Conservation (phyloP, 2,329 filamentous ascomycete species). For the Gremmenia infestans region DNA sequence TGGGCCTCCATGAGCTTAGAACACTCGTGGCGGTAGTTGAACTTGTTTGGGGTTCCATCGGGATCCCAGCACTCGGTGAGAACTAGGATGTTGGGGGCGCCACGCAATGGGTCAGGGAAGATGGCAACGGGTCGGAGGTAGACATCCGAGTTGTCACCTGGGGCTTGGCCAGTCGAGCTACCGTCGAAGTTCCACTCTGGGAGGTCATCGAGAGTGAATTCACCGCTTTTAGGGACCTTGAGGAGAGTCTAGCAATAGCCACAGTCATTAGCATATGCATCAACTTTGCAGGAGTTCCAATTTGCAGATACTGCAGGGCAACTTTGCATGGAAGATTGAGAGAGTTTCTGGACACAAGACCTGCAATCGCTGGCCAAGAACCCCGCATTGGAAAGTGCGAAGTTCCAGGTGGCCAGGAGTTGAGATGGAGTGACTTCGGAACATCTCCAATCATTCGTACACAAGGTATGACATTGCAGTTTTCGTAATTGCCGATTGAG, state of each 20-base stretch:
- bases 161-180: slow-evolving; percentile 87
- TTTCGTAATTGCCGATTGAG: background rate
- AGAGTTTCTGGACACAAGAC: background rate
- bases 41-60: slow-evolving; percentile 95
- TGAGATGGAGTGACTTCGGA: too few relatives aligned
- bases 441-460: background rate
- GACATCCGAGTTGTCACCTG: slow-evolving; percentile 94
- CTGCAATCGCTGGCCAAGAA: background rate
- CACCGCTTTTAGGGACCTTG: slow-evolving; percentile 45
- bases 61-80: slow-evolving; percentile 92
- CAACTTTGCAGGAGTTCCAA: background rate
- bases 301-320: background rate
- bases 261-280: slow-evolving; percentile 11
- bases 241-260: slow-evolving; percentile 52
- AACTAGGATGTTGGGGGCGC: slow-evolving; percentile 86
- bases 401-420: background rate
- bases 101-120: slow-evolving; percentile 89
- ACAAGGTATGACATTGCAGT: background rate
- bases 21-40: slow-evolving; percentile 93
- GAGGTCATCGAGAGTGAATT: slow-evolving; percentile 52
- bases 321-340: background rate
- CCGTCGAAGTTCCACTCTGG: slow-evolving; percentile 82
- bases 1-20: slow-evolving; percentile 86
- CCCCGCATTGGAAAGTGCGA: background rate
- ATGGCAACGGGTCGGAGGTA: slow-evolving; percentile 88